A percentile compares a stretch with the other conserved stretches of the same genome.
phyloP scores from a whole-genome alignment of 2,329 filamentous ascomycete species.

The Cercospora sojina region DNA sequence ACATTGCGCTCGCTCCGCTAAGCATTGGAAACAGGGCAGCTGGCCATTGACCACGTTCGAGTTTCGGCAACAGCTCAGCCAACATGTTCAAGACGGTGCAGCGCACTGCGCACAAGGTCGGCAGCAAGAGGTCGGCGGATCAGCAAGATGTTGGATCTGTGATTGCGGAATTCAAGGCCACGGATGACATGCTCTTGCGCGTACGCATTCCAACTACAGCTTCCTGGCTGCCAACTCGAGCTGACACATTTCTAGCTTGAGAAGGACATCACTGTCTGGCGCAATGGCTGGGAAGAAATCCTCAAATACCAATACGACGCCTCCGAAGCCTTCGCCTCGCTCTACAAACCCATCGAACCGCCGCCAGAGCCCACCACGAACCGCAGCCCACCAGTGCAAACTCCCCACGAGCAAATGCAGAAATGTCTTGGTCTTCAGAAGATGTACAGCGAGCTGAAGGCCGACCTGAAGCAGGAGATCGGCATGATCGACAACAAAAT shows the following conservation, averaged over 20 bases:
- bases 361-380: constrained; percentile 54
- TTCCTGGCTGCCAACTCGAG: not conserved
- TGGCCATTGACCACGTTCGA: not conserved
- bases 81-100: constrained; percentile 53
- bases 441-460: constrained; percentile 68
- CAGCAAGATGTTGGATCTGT: constrained; percentile 73
- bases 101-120: constrained; percentile 69
- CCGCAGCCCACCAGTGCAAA: constrained; percentile 55
- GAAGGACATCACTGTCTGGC: constrained; percentile 72
- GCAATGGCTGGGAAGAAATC: constrained; percentile 74
- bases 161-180: constrained; percentile 77
- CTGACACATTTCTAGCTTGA: constrained; percentile 58
- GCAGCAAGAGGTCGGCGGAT: constrained; percentile 66
- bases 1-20: not conserved
- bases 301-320: constrained; percentile 67
- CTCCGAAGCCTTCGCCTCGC: constrained; percentile 64
- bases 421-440: constrained; percentile 65
- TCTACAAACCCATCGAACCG: constrained; percentile 75
- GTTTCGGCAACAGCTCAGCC: constrained; percentile 13
- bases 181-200: constrained; percentile 63
- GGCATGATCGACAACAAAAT: constrained; percentile 68
- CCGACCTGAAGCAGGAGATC: constrained; percentile 70
- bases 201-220: not conserved
- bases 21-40: constrained; percentile 1
- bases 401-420: constrained; percentile 62